phyloP scores from a whole-genome alignment of 306 rosid species.

The Canavalia gladiata region DNA sequence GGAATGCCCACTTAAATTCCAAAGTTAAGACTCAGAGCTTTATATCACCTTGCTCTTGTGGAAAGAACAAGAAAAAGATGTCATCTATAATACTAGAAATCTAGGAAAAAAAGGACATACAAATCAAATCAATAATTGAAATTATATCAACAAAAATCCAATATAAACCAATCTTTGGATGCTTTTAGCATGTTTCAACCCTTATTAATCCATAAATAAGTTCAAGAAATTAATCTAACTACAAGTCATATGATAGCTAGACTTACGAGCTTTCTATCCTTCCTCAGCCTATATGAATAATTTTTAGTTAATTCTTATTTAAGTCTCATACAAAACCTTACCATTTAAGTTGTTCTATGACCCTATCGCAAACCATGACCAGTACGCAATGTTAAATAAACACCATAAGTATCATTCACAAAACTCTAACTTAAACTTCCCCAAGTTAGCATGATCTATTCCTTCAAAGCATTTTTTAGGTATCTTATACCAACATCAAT shows the following conservation, averaged over 20 bases:
- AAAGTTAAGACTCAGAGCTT: too few relatives aligned
- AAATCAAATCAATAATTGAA: too few relatives aligned
- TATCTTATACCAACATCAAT: conserved; percentile 35
- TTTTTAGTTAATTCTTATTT: not conserved
- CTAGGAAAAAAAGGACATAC: too few relatives aligned
- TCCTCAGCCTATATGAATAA: too few relatives aligned
- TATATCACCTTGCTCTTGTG: too few relatives aligned
- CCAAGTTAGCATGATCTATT: conserved; percentile 24
- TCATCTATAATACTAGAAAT: too few relatives aligned
- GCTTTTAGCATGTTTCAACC: too few relatives aligned
- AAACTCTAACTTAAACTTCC: conserved; percentile 33
- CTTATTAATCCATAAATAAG: not conserved
- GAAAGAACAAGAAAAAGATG: too few relatives aligned
- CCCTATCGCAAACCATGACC: not conserved
- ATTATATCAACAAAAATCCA: too few relatives aligned
- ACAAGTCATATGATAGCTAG: not conserved
- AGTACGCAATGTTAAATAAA: not conserved
- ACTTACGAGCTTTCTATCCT: not conserved
- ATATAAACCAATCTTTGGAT: too few relatives aligned
- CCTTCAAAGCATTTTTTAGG: conserved; percentile 44
- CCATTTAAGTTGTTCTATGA: not conserved
- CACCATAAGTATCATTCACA: not conserved
- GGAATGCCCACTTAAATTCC: too few relatives aligned
- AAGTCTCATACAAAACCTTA: not conserved
- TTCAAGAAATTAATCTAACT: conserved; percentile 27